A percentile compares a stretch with the other conserved stretches of the same genome.
Conservation (phyloP, 2,329 filamentous ascomycete species). For the Xylariaceae sp. region DNA sequence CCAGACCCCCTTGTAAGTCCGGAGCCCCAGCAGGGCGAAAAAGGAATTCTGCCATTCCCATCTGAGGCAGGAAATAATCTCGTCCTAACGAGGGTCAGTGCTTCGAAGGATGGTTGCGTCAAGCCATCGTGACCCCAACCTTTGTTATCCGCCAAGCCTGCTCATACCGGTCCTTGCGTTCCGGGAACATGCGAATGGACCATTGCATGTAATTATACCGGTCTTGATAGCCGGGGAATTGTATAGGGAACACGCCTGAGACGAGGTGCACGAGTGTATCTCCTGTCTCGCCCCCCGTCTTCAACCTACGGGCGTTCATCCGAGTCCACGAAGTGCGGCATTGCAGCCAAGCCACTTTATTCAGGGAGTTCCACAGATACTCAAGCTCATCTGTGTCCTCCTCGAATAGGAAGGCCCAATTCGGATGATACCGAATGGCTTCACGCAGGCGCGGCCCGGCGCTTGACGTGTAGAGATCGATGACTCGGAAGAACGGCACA, state of each 20-base stretch:
- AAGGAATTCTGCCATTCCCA: not conserved
- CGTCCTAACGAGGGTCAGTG: not conserved
- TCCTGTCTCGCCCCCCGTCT: not conserved
- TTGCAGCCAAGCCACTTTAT: constrained; percentile 1
- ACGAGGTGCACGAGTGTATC: not conserved
- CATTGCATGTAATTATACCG: not conserved
- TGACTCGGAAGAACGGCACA: not conserved
- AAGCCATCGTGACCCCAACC: not conserved
- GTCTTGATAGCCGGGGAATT: not conserved
- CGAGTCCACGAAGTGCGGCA: not conserved
- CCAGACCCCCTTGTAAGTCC: not conserved
- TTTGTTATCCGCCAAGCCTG: not conserved
- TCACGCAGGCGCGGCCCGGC: not conserved
- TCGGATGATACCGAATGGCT: not conserved
- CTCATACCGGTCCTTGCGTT: not conserved
- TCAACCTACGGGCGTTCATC: not conserved
- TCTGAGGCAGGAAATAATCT: not conserved
- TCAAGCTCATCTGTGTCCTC: not conserved
- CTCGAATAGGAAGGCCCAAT: constrained; percentile 4
- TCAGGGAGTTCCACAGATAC: not conserved
- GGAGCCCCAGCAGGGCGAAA: not conserved
- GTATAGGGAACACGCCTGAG: not conserved
- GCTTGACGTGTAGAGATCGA: not conserved
- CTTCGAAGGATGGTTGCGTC: not conserved
- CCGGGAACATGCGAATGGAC: not conserved